phyloP scores from a whole-genome alignment of 1,284 basidiomycete species.

The Moesziomyces sp. region DNA sequence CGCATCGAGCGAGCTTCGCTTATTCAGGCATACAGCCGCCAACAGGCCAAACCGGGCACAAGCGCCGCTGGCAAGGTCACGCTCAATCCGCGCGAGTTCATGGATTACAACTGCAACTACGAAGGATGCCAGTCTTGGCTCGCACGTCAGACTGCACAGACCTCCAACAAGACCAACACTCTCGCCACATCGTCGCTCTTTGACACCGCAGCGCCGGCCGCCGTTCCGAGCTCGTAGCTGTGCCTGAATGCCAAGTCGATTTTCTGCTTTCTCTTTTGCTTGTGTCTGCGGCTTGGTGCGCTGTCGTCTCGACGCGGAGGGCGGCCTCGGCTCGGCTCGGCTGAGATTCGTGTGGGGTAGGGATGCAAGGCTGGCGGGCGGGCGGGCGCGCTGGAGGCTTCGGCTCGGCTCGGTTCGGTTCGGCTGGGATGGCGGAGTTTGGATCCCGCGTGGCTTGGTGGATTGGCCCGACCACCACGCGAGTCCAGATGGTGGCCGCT shows the following conservation, averaged over 20 bases:
- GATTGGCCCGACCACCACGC: too few relatives aligned
- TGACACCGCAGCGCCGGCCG: too few relatives aligned
- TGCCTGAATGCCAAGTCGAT: too few relatives aligned
- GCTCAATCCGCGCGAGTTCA: constrained; percentile 16
- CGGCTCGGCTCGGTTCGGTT: background rate
- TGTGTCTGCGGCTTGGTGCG: too few relatives aligned
- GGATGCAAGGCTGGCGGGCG: too few relatives aligned
- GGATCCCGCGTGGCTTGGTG: too few relatives aligned
- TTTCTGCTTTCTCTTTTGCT: too few relatives aligned
- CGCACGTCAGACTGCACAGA: background rate
- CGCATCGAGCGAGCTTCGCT: constrained; percentile 8
- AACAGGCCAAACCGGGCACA: constrained; percentile 13
- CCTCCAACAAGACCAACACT: background rate
- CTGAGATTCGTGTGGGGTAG: background rate
- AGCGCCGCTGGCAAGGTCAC: constrained; percentile 7
- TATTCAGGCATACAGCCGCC: constrained; percentile 14
- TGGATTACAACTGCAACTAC: constrained; percentile 20
- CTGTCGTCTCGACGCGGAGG: background rate
- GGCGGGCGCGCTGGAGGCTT: too few relatives aligned
- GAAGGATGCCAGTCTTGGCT: constrained; percentile 7
- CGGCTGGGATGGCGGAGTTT: background rate
- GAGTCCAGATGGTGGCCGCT: too few relatives aligned
- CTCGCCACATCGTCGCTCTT: too few relatives aligned
- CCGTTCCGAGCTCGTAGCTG: too few relatives aligned
- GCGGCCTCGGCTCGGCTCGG: background rate